Base-by-base conservation (phyloP, 106 monocot genomes). In the Phalaenopsis equestris region DNA sequence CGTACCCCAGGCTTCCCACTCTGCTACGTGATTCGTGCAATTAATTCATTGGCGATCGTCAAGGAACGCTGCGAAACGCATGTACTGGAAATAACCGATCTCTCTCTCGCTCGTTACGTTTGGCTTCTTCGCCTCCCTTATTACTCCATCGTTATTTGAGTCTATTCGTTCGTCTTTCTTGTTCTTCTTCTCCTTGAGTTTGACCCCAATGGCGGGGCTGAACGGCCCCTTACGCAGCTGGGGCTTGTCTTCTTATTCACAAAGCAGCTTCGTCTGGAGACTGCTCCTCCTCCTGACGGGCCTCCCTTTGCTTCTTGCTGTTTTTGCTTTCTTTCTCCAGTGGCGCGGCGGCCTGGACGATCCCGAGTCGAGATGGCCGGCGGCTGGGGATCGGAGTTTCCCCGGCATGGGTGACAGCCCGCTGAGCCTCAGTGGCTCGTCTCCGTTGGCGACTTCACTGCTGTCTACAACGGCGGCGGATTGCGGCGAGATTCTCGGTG, bases 261-360 rank as follows among this genome's bases (percentile, higher is more conserved):
- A 37, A 17, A 76, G 41, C 10, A 56, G 56, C 42, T 57, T 77
- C 16, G 17, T 73, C 19, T 83, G 85, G 61, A 82, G 89, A 21
- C 64, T 92, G 75, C 36, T 73, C 8, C 57, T 89, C 61, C 75
- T 87, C 37, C 80, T 84, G 21, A 84, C 87, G 0, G 79, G 67
- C 58, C 77, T 85, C 15, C 89, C 85, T 3, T 64, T 87, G 57
- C 49, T 82, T 1, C 84, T 90, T 4, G 90, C 90, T 36, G 37
- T 75, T 76, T 45, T 92, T 76, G 98, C 98, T 43, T 98, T 98
- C 85, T 76, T 90, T 37, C 98, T 98, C 77, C 98, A 98, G 64
- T 98, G 98, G 98, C 90, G 98, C 55, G 98, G 98, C 11, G 98
- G 90, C 42, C 55, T 92, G 73, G 92, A 98, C 48, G 98, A 98